A percentile compares a stretch with the other conserved stretches of the same genome.
These are phyloP conservation scores for Curvularia sp. DNA, from an alignment of 2,329 filamentous ascomycete genomes.

Conservation along the genomic window DNA sequence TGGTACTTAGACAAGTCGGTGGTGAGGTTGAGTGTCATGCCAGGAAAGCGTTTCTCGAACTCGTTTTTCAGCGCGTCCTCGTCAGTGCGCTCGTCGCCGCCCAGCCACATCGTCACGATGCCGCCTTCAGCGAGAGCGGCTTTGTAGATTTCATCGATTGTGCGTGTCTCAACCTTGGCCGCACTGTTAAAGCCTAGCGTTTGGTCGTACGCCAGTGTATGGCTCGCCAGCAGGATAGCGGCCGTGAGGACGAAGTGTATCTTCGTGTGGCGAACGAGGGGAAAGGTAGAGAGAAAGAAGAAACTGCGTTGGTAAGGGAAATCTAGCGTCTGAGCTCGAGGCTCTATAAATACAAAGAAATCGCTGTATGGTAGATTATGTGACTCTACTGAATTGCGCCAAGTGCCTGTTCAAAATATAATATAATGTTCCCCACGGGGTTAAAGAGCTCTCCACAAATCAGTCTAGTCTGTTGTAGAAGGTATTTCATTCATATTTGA, in stretches of 20 bases:
- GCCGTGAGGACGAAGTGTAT: neutral
- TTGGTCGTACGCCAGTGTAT: constrained; percentile 3
- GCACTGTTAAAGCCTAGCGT: neutral
- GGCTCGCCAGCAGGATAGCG: constrained; percentile 2
- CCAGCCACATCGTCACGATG: constrained; percentile 57
- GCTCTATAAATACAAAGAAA: neutral
- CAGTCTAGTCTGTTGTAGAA: neutral
- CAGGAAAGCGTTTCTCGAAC: constrained; percentile 59
- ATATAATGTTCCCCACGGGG: neutral
- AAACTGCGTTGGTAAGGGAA: neutral
- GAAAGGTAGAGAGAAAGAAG: neutral
- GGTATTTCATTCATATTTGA: neutral
- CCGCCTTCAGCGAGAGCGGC: constrained; percentile 59
- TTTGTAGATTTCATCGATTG: constrained; percentile 59
- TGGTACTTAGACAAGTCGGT: constrained; percentile 65
- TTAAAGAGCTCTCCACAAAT: too few species aligned
- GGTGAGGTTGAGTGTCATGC: constrained; percentile 61
- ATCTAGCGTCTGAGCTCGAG: neutral
- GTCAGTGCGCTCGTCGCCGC: constrained; percentile 56
- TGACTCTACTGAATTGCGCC: neutral
- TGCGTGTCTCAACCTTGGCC: constrained; percentile 51
- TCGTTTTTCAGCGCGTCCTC: constrained; percentile 52
- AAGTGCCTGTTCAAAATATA: neutral
- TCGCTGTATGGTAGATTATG: neutral
- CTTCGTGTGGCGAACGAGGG: neutral